phyloP scores from a whole-genome alignment of 2,329 filamentous ascomycete genomes.

The Lasiodiplodia sp. region DNA sequence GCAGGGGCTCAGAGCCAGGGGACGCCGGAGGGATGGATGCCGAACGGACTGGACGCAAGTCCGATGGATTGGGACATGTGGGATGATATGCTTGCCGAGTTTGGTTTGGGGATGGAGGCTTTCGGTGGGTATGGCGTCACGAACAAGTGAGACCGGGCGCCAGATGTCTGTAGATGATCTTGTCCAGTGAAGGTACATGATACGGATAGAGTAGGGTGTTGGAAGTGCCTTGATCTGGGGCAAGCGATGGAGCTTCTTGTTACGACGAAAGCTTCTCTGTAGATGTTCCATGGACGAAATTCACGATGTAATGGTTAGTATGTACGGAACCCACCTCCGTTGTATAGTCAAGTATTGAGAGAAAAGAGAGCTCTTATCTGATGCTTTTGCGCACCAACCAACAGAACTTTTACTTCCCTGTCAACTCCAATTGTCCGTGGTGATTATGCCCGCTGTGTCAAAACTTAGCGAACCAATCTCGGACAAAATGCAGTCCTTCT shows the following conservation, averaged over 20 bases:
- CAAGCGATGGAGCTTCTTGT: neutral
- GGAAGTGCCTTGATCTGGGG: neutral
- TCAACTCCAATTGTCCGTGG: neutral
- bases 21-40: slow-evolving; percentile 13
- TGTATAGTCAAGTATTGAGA: neutral
- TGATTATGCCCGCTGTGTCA: neutral
- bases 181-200: neutral
- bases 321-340: neutral
- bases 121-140: slow-evolving; percentile 15
- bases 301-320: neutral
- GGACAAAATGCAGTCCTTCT: neutral
- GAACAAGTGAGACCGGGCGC: neutral
- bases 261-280: neutral
- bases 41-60: slow-evolving; percentile 33
- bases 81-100: slow-evolving; percentile 41
- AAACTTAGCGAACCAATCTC: neutral
- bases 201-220: neutral
- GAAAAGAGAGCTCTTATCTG: neutral
- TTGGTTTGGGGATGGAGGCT: slow-evolving; percentile 9
- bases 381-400: neutral
- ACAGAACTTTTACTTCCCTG: neutral
- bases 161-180: neutral
- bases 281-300: neutral
- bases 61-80: slow-evolving; percentile 42
- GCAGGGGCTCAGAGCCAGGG: neutral